Evolutionary conservation across 352 stramenopile species (phyloP), one percentile per base, ranked within the genome.

Genomic region (Globisporangium yorkense): DNA sequence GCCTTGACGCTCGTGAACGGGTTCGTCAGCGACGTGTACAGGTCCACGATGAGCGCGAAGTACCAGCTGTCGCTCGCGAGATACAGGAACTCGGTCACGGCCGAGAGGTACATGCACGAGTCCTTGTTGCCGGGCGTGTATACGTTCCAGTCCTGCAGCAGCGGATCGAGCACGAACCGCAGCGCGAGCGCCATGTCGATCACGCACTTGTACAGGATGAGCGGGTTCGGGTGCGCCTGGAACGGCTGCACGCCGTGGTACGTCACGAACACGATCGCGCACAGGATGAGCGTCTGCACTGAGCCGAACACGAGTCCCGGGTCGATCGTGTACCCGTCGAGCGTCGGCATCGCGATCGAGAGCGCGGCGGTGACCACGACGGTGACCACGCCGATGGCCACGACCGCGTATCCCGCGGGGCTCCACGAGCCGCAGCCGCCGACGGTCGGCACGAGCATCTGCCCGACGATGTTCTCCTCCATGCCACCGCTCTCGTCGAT

Each of bases 271-370:
- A 94, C 82, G 62, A 88, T 72, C 1, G 66, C 61, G 40, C 81
- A 87, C 8, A 89, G 65, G 2, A 88, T 59, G n/a, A 93, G 65
- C 4, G 84, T 93, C 45, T 88, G 65, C 3, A 93, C 56, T 18
- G 84, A 89, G 37, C 84, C 84, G 54, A 91, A 87, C 2, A 93
- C 79, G 18, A 91, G 70, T 0, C 84, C 84, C 2, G 77, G 67
- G 56, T 93, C 74, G 37, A 88, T 85, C 35, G 57, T 63, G 62
- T 91, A 99, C 80, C 96, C 98, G 61, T 97, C 89, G 10, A 92
- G 64, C 0, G 27, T 51, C 8, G 65, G 50, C 1, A 72, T 66
- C 3, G 65, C 62, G 44, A 87, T 51, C 4, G 81, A 63, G 21
- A 80, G 59, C 0, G 68, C 48, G 12, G 74, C 59, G 39, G 72